Evolutionary conservation across 2,329 filamentous ascomycete species (phyloP).

Genomic region (Lecanicillium sp.): DNA sequence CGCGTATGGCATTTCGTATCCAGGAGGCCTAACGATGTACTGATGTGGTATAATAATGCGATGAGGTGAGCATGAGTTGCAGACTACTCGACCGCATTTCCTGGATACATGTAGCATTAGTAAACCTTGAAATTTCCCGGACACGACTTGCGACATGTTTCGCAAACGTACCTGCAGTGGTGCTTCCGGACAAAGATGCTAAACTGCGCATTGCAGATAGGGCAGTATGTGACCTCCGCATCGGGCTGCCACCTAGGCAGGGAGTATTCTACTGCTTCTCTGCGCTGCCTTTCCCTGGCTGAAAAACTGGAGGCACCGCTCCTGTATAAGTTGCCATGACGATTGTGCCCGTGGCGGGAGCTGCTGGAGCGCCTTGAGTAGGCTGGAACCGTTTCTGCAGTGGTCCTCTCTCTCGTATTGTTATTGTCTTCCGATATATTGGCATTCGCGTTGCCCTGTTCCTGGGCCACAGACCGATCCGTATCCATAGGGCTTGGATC

Average conservation of each 20-base stretch:
- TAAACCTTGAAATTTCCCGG: neutral
- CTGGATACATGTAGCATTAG: conserved; percentile 30
- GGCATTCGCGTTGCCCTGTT: too few species aligned
- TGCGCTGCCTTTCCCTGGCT: neutral
- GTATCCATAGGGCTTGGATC: too few species aligned
- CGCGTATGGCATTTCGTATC: conserved; percentile 29
- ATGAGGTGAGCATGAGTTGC: conserved; percentile 82
- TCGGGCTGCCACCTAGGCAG: conserved; percentile 86
- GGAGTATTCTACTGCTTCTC: conserved; percentile 33
- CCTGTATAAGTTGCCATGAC: too few species aligned
- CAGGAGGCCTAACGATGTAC: conserved; percentile 78
- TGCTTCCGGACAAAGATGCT: conserved; percentile 83
- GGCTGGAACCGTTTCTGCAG: too few species aligned
- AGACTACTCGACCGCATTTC: conserved; percentile 91
- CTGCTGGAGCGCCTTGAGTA: too few species aligned
- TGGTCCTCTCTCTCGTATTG: too few species aligned
- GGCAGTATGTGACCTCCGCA: conserved; percentile 70
- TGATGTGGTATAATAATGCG: conserved; percentile 89
- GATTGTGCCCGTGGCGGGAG: too few species aligned
- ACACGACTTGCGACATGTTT: neutral
- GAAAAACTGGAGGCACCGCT: too few species aligned
- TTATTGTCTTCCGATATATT: too few species aligned
- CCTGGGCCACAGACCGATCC: too few species aligned
- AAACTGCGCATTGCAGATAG: conserved; percentile 74
- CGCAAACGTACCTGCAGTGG: conserved; percentile 65